These are phyloP conservation scores for Trifolium repens DNA, from an alignment of 306 rosid species.

Conservation along the genomic window DNA sequence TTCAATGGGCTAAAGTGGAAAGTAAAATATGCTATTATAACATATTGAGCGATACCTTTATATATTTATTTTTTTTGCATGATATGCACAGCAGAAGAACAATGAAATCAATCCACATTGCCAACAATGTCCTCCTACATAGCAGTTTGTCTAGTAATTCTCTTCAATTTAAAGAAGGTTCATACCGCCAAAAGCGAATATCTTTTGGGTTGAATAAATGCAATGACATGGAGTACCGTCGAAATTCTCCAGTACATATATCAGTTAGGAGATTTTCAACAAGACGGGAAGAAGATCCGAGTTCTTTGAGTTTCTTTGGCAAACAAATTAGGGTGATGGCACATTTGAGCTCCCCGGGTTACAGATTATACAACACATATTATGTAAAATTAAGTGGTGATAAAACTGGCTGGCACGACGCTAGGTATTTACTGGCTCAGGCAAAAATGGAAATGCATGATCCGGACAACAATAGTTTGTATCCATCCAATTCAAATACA, in stretches of 20 bases:
- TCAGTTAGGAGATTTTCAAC: conserved; percentile 47
- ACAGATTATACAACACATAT: neutral
- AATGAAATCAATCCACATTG: conserved; percentile 42
- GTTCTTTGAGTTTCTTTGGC: conserved; percentile 29
- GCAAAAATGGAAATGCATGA: conserved; percentile 8
- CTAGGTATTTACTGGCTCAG: conserved; percentile 1
- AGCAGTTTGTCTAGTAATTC: conserved; percentile 37
- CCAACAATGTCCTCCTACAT: conserved; percentile 43
- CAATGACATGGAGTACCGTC: conserved; percentile 26
- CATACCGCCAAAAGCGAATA: conserved; percentile 44
- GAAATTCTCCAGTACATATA: conserved; percentile 36
- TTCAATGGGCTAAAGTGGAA: conserved; percentile 31
- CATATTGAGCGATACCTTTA: conserved; percentile 28
- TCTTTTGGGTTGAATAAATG: conserved; percentile 43
- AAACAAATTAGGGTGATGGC: conserved; percentile 14
- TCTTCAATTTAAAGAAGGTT: conserved; percentile 49
- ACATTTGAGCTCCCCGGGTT: neutral
- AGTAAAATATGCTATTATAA: conserved; percentile 30
- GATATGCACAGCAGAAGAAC: conserved; percentile 59
- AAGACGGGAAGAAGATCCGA: conserved; percentile 36
- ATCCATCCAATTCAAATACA: conserved; percentile 30
- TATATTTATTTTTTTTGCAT: conserved; percentile 30
- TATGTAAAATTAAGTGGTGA: neutral
- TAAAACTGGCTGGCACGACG: conserved; percentile 34
- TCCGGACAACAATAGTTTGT: conserved; percentile 5